Conservation (phyloP, 2,329 filamentous ascomycete species). For the Neocucurbitaria cava region DNA sequence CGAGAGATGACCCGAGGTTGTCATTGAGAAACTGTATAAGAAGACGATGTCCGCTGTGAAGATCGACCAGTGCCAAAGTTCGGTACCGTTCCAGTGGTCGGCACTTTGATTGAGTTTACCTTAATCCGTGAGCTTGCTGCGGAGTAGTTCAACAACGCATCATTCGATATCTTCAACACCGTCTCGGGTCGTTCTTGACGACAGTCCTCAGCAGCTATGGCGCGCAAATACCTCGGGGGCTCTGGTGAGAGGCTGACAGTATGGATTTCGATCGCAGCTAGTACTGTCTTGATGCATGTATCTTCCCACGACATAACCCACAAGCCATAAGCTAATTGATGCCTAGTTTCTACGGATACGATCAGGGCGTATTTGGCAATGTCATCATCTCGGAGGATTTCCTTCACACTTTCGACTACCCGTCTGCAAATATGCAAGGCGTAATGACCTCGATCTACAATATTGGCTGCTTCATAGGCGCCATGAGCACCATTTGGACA, state of each 20-base stretch:
- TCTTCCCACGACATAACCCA: neutral
- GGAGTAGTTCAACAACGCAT: neutral
- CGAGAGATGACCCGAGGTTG: slow-evolving; percentile 12
- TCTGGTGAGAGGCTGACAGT: slow-evolving; percentile 59
- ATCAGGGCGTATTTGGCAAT: slow-evolving; percentile 44
- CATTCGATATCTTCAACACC: neutral
- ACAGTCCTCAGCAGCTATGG: slow-evolving; percentile 39
- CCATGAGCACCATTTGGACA: slow-evolving; percentile 52
- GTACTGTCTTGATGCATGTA: slow-evolving; percentile 47
- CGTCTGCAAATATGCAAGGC: slow-evolving; percentile 45
- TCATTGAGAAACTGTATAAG: slow-evolving; percentile 16
- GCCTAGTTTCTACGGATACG: slow-evolving; percentile 37
- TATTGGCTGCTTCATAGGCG: slow-evolving; percentile 55
- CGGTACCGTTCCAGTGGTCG: slow-evolving; percentile 9
- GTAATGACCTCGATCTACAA: slow-evolving; percentile 52
- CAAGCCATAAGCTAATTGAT: neutral
- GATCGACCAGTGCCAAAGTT: neutral
- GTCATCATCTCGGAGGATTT: slow-evolving; percentile 44
- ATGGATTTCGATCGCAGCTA: slow-evolving; percentile 60
- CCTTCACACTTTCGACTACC: slow-evolving; percentile 35
- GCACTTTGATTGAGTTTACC: neutral
- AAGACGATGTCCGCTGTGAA: slow-evolving; percentile 3
- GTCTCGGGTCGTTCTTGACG: neutral
- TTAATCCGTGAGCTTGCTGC: neutral
- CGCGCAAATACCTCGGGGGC: slow-evolving; percentile 59